phyloP scores from a whole-genome alignment of 345 rosid species.

The Gossypium raimondii region DNA sequence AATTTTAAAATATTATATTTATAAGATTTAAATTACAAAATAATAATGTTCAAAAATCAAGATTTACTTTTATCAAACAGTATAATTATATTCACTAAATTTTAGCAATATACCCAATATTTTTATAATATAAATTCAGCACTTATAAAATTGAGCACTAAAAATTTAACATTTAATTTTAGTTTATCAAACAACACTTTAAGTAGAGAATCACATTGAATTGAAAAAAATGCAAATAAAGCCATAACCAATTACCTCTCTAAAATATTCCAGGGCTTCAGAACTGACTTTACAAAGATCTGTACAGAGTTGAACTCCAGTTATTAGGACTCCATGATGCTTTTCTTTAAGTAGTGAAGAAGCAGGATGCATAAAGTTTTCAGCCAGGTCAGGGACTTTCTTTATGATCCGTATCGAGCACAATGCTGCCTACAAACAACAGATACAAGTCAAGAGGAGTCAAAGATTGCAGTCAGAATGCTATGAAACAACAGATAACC shows the following conservation, averaged over 20 bases:
- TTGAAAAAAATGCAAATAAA: not conserved
- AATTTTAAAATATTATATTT: no score
- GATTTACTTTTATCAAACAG: no score
- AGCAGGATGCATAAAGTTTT: conserved; percentile 88
- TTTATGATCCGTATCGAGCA: conserved; percentile 89
- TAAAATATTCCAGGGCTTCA: conserved; percentile 79
- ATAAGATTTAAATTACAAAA: no score
- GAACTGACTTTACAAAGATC: conserved; percentile 84
- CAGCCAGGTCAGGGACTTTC: conserved; percentile 98
- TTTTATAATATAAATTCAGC: no score
- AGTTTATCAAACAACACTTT: not conserved
- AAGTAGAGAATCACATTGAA: not conserved
- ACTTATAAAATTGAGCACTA: no score
- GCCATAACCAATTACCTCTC: conserved; percentile 57
- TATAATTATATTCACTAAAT: no score
- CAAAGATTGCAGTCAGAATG: not conserved
- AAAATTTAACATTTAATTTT: no score
- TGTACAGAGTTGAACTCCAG: conserved; percentile 92
- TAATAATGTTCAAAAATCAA: no score
- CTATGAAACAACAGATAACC: conserved; percentile 9
- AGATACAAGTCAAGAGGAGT: conserved; percentile 21
- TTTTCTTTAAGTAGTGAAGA: conserved; percentile 88
- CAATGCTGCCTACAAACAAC: conserved; percentile 74
- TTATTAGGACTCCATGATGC: conserved; percentile 95
- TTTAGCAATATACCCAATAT: no score